These are phyloP conservation scores for Aureobasidium sp. DNA, from an alignment of 2,329 filamentous ascomycete species.

Conservation along the genomic window DNA sequence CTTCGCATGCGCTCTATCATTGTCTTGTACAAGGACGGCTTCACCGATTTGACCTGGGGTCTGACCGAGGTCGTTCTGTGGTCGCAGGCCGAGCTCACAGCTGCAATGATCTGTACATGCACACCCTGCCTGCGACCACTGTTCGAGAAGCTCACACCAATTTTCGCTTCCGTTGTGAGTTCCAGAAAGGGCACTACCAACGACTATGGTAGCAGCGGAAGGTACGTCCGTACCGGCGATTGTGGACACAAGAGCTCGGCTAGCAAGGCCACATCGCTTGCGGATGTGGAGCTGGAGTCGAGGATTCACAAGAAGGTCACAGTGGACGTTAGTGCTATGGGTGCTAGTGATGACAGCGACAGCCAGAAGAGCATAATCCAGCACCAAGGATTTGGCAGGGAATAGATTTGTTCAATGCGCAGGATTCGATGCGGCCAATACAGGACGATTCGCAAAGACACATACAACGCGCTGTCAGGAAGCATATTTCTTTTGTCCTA, in stretches of 20 bases:
- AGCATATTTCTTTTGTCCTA: no score
- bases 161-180: background rate
- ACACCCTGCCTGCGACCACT: conserved; percentile 10
- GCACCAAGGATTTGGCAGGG: background rate
- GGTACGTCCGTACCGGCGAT: background rate
- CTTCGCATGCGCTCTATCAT: conserved; percentile 13
- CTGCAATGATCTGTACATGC: conserved; percentile 12
- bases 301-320: conserved; percentile 1
- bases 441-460: no score
- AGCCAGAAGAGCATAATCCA: conserved; percentile 7
- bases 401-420: no score
- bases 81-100: conserved; percentile 6
- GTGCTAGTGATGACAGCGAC: background rate
- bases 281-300: background rate
- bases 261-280: background rate
- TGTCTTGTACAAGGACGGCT: background rate
- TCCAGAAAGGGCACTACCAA: background rate
- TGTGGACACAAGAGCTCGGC: background rate
- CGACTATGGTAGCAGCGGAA: background rate
- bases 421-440: no score
- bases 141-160: conserved; percentile 2
- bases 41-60: conserved; percentile 3
- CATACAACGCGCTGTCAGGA: no score
- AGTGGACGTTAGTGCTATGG: background rate
- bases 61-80: conserved; percentile 8